These are phyloP conservation scores for Linnemannia zychae DNA, from an alignment of 192 early-diverging fungal genomes.

Conservation along the genomic window DNA sequence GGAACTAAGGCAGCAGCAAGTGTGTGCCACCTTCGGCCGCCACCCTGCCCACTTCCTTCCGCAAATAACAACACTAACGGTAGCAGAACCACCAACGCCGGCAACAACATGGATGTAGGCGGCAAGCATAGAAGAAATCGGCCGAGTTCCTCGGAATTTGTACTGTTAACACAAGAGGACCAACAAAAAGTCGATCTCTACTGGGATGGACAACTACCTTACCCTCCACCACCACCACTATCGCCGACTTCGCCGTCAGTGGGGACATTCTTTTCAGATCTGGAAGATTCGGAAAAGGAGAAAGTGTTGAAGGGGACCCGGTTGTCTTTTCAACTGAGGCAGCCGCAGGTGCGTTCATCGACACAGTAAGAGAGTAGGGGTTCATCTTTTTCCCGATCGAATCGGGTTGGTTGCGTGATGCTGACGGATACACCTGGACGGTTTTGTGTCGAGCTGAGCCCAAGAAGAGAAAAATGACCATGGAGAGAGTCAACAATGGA, in stretches of 20 bases:
- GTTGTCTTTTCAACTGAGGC: neutral
- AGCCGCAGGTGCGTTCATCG: neutral
- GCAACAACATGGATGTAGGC: neutral
- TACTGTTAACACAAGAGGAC: conserved; percentile 5
- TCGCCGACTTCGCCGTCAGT: neutral
- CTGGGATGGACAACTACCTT: conserved; percentile 18
- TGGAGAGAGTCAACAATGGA: neutral
- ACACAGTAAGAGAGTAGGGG: neutral
- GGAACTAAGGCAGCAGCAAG: neutral
- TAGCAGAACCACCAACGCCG: neutral
- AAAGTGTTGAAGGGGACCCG: neutral
- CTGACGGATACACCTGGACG: neutral
- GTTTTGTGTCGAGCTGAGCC: neutral
- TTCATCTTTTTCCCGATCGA: neutral
- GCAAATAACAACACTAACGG: neutral
- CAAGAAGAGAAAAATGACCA: neutral
- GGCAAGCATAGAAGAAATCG: neutral
- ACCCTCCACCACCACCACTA: conserved; percentile 32
- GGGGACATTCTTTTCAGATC: conserved; percentile 12
- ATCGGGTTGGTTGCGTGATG: neutral
- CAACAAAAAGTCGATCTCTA: conserved; percentile 5
- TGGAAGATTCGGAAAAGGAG: conserved; percentile 20
- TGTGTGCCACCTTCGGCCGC: neutral
- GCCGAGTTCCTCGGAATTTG: neutral
- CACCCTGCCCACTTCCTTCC: neutral